Base-by-base conservation (phyloP, 495 filamentous ascomycete genomes). In the Xylaria bambusicola region DNA sequence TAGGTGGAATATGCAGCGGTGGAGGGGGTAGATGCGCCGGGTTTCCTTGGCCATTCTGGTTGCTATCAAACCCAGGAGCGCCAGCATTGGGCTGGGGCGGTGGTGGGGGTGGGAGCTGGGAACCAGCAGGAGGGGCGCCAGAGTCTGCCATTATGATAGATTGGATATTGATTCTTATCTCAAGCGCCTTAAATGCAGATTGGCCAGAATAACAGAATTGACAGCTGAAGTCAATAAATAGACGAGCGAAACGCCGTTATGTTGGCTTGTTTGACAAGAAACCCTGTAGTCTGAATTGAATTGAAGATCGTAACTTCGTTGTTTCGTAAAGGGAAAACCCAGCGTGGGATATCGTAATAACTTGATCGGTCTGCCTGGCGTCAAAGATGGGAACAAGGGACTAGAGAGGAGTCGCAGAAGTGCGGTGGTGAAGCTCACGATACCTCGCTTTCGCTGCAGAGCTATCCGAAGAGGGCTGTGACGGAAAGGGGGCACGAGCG, bases 1-100 rank as follows among this genome's bases (percentile, higher is more conserved):
- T 97, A 74, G 97, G 94, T 46, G 93, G 93, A 66, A 97, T 98
- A 58, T 94, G 87, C 18, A 96, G 86, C 56, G 93, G 90, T 38
- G 93, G 93, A 8, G 93, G 94, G 42, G 92, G 91, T 92, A 98
- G 93, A 74, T 97, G 94, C 55, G 86, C 76, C 13, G 87, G 84
- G 65, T 86, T 86, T 68, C 85, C 84, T 69, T 86, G 84, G 53
- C 80, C 75, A 63, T 82, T 85, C 72, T 90, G 86, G 69, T 83
- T 86, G 71, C 82, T 83, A 58, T 85, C 83, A 71, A 89, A 88
- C 58, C 86, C 87, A 52, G 87, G 85, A 45, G 87, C 87, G 68
- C 86, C 86, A 56, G 85, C 77, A 61, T 86, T 82, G 35, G 84
- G 72, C 72, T 87, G 86, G 24, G 86, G 85, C 10, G 86, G 85